These are phyloP conservation scores for Penicillium sp. DNA, from an alignment of 2,329 filamentous ascomycete genomes.

Conservation along the genomic window DNA sequence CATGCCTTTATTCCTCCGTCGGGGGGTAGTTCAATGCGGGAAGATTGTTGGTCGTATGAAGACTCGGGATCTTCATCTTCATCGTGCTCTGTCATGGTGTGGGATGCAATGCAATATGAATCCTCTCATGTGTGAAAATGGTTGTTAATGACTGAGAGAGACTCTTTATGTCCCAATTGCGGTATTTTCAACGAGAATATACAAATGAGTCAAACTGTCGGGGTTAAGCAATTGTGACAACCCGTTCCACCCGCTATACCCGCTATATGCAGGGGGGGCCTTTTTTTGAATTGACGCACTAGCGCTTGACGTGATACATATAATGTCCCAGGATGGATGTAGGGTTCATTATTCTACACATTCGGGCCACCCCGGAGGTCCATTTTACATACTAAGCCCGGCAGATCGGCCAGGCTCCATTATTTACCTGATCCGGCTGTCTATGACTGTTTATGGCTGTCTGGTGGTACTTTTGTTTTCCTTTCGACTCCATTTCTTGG, in stretches of 20 bases:
- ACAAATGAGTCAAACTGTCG: background rate
- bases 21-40: slow-evolving; percentile 4
- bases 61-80: background rate
- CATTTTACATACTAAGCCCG: background rate
- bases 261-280: background rate
- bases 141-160: too few relatives aligned
- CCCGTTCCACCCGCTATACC: background rate
- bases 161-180: too few relatives aligned
- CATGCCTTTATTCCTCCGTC: slow-evolving; percentile 25
- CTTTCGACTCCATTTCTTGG: background rate
- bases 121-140: too few relatives aligned
- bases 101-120: background rate
- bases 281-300: background rate
- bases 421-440: background rate
- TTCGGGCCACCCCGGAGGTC: background rate
- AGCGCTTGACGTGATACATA: background rate
- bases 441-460: too few relatives aligned
- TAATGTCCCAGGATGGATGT: too few relatives aligned
- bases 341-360: background rate
- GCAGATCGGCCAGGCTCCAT: background rate
- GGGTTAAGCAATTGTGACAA: background rate
- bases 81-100: background rate
- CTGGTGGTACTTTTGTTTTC: background rate
- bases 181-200: background rate
- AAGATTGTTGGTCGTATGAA: background rate